Evolutionary conservation across 2,329 filamentous ascomycete species (phyloP), one percentile per base, ranked within the genome.

Genomic region (Hymenoscyphus fructigenus): DNA sequence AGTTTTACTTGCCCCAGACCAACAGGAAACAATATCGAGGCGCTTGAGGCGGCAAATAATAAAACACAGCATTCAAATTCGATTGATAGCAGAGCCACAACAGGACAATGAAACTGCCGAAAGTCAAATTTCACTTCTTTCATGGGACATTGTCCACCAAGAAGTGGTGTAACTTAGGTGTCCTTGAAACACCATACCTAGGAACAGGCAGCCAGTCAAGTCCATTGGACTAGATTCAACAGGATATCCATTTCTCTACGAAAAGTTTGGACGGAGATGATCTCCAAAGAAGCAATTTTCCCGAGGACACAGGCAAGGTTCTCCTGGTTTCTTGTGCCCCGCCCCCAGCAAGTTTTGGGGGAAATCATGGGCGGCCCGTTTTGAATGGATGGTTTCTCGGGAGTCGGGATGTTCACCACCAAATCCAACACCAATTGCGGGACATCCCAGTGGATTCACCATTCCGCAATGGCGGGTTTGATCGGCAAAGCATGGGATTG

Each of bases 401-500:
- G 57, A 29, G 55, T 62, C 47, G 50, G 60, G 44, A 55, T 55
- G 59, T 44, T 66, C 65, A 64, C 20, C 50, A 62, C 29, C 41
- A 50, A 60, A 63, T 65, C 61, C 65, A 67, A 63, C 62, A 47
- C 41, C 61, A 56, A 58, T 62, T 65, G 60, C 60, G 57, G 64
- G 62, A 47, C 50, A 63, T 63, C 23, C 62, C 58, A 61, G 50
- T 28, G 41, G 26, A 29, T 56, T 29, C 29, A 55, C 53, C 60
- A 34, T 26, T 62, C 60, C 47, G 36, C 29, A 23, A 58, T 61
- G 58, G 58, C 58, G 59, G 14, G 32, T 59, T 66, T 65, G 65
- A 68, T 68, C 67, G 63, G 60, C 64, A 29, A 26, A 59, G 38
- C 20, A 60, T 69, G 67, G 64, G 61, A 61, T 60, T 50, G 36